Conservation (phyloP, 805 yeast genomes). For the Monosporozyma aerobia region DNA sequence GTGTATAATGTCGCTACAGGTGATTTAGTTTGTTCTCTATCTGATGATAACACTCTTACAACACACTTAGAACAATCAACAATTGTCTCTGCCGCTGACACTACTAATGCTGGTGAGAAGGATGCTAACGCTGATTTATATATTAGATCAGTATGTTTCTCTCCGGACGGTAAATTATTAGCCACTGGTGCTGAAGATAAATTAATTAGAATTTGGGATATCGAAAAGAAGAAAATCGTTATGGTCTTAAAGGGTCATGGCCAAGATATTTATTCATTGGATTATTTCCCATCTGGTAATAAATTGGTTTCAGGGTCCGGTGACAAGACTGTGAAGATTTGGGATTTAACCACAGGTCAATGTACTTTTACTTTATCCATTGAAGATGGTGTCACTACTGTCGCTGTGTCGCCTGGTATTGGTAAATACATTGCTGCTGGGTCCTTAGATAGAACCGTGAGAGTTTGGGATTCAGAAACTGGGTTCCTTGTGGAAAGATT, state of each 20-base stretch:
- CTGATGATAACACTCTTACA: conserved; percentile 47
- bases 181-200: conserved; percentile 94
- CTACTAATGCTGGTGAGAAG: conserved; percentile 8
- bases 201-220: conserved; percentile 92
- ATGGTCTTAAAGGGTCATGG: conserved; percentile 88
- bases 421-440: conserved; percentile 95
- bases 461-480: conserved; percentile 93
- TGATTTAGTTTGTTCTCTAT: conserved; percentile 73
- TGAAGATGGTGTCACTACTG: conserved; percentile 97
- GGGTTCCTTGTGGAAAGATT: conserved; percentile 87
- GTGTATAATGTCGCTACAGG: conserved; percentile 91
- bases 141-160: conserved; percentile 90
- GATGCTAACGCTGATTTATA: conserved; percentile 54
- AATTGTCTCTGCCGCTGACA: conserved; percentile 33
- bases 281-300: conserved; percentile 89
- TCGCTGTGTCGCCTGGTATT: conserved; percentile 84
- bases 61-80: neutral
- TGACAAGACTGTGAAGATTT: conserved; percentile 89
- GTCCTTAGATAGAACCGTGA: conserved; percentile 84
- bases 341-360: conserved; percentile 87
- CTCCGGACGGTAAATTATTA: conserved; percentile 86
- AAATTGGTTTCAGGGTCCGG: conserved; percentile 93
- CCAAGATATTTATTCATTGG: conserved; percentile 93
- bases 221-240: conserved; percentile 73
- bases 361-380: conserved; percentile 81